Evolutionary conservation across 352 stramenopile genomes (phyloP), one percentile per base, ranked within the genome.

Genomic region (Pythium plurisporium): DNA sequence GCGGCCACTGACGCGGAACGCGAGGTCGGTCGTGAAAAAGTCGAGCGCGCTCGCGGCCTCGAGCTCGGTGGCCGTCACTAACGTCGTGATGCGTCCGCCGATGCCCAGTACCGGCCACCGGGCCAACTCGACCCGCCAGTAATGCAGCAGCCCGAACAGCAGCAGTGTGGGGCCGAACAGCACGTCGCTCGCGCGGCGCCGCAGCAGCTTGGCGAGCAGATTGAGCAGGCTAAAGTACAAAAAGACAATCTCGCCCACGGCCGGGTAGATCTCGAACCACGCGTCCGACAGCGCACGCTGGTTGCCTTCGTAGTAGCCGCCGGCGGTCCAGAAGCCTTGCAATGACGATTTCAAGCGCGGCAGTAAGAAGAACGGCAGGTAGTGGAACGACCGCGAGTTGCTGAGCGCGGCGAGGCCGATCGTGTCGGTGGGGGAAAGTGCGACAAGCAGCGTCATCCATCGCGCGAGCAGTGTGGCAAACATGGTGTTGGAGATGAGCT

Each of bases 221-320:
- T 70, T 78, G 17, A 56, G 3, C 3, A 29, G 27, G 17, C 23
- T 31, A 67, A 69, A 83, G 40, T 65, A 70, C 4, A 83, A 49
- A 2, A 82, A 56, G 6, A 69, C 45, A 9, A 72, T 54, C 58
- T 82, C 75, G n/a, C 34, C 52, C 22, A 81, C 62, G 4, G 53
- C 62, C 2, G 68, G 68, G 45, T 79, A 86, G 8, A 79, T 67
- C 17, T 63, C 55, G 42, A 70, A 77, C 73, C 73, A 82, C 10
- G 65, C 56, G 27, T 81, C 64, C 5, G 46, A 66, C 12, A 86
- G 52, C 17, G 60, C 62, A 4, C 67, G 65, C 36, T 82, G 68
- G 5, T 76, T 61, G 3, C 73, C 73, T 30, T 86, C 69, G 38
- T 80, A 82, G 31, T 62, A 20, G 37, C 63, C 72, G 0, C 69